These are phyloP conservation scores for Verbena officinalis DNA, from an alignment of 257 asterid genomes.

Conservation along the genomic window DNA sequence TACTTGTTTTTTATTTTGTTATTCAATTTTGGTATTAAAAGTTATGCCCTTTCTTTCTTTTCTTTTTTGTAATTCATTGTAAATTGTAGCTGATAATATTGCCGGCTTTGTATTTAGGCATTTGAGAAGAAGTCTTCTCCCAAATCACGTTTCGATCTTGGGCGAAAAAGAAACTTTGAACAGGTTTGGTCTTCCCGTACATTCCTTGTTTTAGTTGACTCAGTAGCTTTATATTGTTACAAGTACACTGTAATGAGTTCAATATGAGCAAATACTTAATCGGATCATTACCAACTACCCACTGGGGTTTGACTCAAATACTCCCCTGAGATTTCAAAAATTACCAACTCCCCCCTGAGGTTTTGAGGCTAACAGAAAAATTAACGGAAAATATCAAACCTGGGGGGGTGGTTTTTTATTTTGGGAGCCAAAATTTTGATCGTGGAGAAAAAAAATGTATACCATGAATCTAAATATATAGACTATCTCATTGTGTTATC, in stretches of 20 bases:
- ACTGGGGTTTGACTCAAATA: too few species aligned
- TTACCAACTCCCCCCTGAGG: too few species aligned
- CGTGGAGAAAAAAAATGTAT: too few species aligned
- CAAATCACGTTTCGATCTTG: constrained; percentile 65
- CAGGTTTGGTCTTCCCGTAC: constrained; percentile 30
- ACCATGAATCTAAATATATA: too few species aligned
- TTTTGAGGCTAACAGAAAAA: too few species aligned
- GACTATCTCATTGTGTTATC: constrained; percentile 1
- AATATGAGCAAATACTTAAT: not conserved
- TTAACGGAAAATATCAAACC: too few species aligned
- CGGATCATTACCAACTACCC: too few species aligned
- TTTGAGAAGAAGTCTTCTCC: constrained; percentile 56
- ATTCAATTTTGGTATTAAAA: not conserved
- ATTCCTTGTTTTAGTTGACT: not conserved
- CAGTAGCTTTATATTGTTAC: not conserved
- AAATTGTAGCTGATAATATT: constrained; percentile 9
- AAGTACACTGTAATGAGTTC: not conserved
- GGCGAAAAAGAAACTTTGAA: constrained; percentile 58
- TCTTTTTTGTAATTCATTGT: not conserved
- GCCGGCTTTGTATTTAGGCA: constrained; percentile 42
- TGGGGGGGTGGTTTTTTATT: too few species aligned
- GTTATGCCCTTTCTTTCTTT: not conserved
- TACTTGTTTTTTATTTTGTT: constrained; percentile 3
- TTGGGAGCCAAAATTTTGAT: too few species aligned
- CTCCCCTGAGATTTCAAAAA: too few species aligned